Evolutionary conservation across 2,329 filamentous ascomycete genomes (phyloP), one percentile per base, ranked within the genome.

Genomic region (Exophiala oligosperma): DNA sequence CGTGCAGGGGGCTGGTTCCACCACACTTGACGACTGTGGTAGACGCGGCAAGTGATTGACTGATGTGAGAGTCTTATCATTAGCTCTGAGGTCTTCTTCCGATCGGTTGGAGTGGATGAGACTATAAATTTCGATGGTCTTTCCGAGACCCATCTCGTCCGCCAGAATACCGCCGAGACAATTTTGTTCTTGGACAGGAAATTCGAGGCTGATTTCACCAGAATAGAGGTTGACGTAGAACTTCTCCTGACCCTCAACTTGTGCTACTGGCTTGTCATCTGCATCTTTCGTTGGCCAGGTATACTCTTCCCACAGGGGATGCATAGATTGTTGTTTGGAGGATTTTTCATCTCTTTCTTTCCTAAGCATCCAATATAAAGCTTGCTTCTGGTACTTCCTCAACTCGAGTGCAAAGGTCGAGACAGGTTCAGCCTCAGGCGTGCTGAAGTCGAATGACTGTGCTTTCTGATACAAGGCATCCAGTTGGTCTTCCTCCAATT

Each of bases 191-290:
- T 99, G 94, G 2, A 86, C 84, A 0, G 94, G 94, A 65, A 99
- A 99, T 4, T 96, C 86, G 0, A 97, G 78, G 1, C 92, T 95
- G 52, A 99, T 77, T 66, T 97, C 93, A 7, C 94, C 94, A 5
- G 92, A 97, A 72, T 99, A 99, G 0, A 93, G 93, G 67, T 99
- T 99, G 67, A 97, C 88, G 67, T 97, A 99, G 69, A 99, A 99
- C 59, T 83, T 85, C 6, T 84, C 74, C 66, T 92, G 86, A 2
- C 81, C 84, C 8, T 84, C 77, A 6, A 94, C 79, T 17, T 71
- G 69, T 0, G 88, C 86, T 9, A 97, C 70, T 4, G 88, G 84
- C 43, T 89, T 84, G 64, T 94, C 92, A 65, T 97, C 90, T 38
- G 89, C 87, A 73, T 99, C 94, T 70, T 92, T 92, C 0, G 79